Conservation (phyloP, 257 asterid genomes). For the Solanum boliviense region DNA sequence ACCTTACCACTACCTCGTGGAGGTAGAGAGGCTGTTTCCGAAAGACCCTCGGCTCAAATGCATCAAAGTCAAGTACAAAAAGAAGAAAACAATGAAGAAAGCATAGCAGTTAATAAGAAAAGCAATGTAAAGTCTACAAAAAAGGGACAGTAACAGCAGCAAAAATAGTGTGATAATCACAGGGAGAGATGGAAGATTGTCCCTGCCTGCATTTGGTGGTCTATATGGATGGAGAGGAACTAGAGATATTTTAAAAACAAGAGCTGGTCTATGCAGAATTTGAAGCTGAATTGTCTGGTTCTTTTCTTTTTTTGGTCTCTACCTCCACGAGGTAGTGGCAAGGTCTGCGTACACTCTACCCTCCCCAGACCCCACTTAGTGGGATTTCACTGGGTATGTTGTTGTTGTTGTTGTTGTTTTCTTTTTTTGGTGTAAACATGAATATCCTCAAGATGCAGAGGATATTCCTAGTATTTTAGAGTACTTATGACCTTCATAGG, state of each 20-base stretch:
- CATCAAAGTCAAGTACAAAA: background rate
- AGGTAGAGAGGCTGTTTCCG: background rate
- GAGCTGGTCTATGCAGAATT: background rate
- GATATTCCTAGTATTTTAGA: background rate
- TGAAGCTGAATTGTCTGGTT: background rate
- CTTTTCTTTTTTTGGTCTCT: background rate
- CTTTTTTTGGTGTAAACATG: background rate
- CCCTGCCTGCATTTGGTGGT: background rate
- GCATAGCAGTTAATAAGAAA: background rate
- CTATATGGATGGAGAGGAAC: background rate
- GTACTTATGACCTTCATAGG: background rate
- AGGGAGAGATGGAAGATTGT: background rate
- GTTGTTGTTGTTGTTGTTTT: too few species aligned
- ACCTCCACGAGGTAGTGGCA: too few species aligned
- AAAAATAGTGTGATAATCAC: background rate
- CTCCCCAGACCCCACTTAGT: too few species aligned
- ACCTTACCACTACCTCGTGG: background rate
- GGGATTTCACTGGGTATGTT: too few species aligned
- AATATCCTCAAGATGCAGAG: background rate
- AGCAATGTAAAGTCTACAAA: background rate
- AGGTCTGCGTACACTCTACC: too few species aligned
- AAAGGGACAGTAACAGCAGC: background rate
- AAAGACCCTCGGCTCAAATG: background rate
- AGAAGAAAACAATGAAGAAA: background rate
- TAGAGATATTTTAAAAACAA: background rate